Percentiles rank a stretch among this genome's conserved stretches.
Conservation (phyloP, 169 alveolate species). For the Cryptosporidium canis region DNA sequence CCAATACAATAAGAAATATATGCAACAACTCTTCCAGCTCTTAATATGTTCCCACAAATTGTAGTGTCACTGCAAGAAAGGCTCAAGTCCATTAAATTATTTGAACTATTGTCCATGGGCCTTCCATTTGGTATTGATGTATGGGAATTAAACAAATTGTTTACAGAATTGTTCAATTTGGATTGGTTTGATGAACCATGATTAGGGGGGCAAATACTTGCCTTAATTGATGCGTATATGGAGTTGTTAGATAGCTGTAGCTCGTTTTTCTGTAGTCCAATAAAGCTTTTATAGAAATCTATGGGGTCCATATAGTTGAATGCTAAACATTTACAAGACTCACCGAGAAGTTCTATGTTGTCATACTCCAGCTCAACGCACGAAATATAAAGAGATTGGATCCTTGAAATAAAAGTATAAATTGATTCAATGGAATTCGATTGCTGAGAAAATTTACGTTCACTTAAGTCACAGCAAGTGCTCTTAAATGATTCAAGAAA, state of each 20-base stretch:
- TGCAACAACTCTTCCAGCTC: slow-evolving; percentile 50
- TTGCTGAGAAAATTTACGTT: not conserved
- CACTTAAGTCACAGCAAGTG: not conserved
- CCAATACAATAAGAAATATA: slow-evolving; percentile 70
- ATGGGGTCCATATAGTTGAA: slow-evolving; percentile 43
- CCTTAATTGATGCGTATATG: not conserved
- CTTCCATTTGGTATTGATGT: not conserved
- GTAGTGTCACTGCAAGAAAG: not conserved
- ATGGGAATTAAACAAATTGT: not conserved
- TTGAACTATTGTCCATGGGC: not conserved
- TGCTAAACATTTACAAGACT: slow-evolving; percentile 56
- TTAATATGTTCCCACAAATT: slow-evolving; percentile 53
- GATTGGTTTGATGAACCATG: not conserved
- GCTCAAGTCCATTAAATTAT: not conserved
- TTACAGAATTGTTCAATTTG: too few species aligned
- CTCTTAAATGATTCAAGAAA: not conserved
- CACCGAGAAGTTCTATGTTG: slow-evolving; percentile 39
- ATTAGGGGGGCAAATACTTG: not conserved
- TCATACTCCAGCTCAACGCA: slow-evolving; percentile 61
- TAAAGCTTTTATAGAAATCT: slow-evolving; percentile 23
- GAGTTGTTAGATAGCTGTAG: not conserved
- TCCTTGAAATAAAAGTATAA: slow-evolving; percentile 51
- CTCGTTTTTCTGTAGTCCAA: slow-evolving; percentile 39
- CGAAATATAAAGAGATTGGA: slow-evolving; percentile 47
- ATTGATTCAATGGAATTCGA: slow-evolving; percentile 34